These are phyloP conservation scores for Biscogniauxia marginata DNA, from an alignment of 2,329 filamentous ascomycete genomes.

Conservation along the genomic window DNA sequence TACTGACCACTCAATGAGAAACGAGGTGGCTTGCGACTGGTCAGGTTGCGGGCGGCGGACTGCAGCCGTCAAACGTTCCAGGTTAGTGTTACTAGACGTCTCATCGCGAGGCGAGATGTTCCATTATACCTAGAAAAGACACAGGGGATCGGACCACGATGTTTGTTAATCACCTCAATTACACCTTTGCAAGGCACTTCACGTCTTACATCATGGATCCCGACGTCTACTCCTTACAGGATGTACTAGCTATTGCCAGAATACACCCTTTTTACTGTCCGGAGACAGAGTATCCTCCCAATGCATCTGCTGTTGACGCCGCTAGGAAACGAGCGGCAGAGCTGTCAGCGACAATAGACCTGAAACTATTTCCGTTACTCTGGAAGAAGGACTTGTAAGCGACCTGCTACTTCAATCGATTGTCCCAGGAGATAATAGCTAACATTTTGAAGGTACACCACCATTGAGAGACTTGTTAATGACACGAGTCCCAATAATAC, in stretches of 20 bases:
- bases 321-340: conserved; percentile 8
- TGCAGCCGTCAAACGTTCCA: too few relatives aligned
- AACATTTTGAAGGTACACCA: conserved; percentile 31
- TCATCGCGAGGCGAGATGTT: too few relatives aligned
- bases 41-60: too few relatives aligned
- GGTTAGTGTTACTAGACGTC: too few relatives aligned
- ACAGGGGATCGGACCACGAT: too few relatives aligned
- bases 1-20: too few relatives aligned
- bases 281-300: conserved; percentile 32
- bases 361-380: conserved; percentile 7
- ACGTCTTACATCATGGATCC: not conserved
- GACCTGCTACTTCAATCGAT: not conserved
- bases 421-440: not conserved
- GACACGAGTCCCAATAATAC: conserved; percentile 35
- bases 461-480: conserved; percentile 34
- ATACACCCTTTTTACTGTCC: conserved; percentile 37
- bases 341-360: not conserved
- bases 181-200: too few relatives aligned
- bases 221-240: conserved; percentile 23
- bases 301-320: not conserved
- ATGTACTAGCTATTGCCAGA: conserved; percentile 35
- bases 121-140: too few relatives aligned
- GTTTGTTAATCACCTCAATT: too few relatives aligned
- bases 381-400: conserved; percentile 14
- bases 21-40: too few relatives aligned